Evolutionary conservation across 495 filamentous ascomycete species (phyloP).

Genomic region (Filosporella fistucella): DNA sequence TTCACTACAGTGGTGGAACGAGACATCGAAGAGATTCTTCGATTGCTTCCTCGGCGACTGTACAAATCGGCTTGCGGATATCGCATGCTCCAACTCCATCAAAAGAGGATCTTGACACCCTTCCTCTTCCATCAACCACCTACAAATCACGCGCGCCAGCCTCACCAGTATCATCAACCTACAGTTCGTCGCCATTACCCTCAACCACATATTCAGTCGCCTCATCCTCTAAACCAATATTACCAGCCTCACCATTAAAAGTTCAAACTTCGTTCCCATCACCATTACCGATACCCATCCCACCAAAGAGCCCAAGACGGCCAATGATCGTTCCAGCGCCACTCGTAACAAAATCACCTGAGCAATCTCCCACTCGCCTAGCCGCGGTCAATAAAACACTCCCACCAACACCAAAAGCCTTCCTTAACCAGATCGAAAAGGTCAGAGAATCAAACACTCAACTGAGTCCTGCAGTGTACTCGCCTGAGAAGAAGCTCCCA

Average conservation of each 20-base stretch:
- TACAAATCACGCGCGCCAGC: constrained; percentile 5
- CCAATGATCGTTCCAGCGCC: constrained; percentile 8
- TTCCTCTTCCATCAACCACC: constrained; percentile 16
- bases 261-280: constrained; percentile 9
- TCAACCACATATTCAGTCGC: background rate
- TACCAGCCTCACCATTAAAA: constrained; percentile 12
- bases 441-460: constrained; percentile 6
- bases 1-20: constrained; percentile 6
- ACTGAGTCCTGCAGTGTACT: constrained; percentile 22
- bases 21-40: constrained; percentile 30
- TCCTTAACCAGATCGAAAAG: background rate
- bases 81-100: constrained; percentile 23
- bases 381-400: constrained; percentile 18
- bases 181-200: background rate
- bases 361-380: background rate
- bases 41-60: constrained; percentile 29
- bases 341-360: background rate
- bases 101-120: background rate
- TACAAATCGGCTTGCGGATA: constrained; percentile 35
- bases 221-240: background rate
- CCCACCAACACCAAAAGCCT: constrained; percentile 20
- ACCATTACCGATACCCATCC: background rate
- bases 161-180: background rate
- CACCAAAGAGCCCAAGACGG: constrained; percentile 1
- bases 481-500: constrained; percentile 16